A percentile compares a stretch with the other conserved stretches of the same genome.
Conservation (phyloP, 352 stramenopile genomes). For the Phytophthora constricta region DNA sequence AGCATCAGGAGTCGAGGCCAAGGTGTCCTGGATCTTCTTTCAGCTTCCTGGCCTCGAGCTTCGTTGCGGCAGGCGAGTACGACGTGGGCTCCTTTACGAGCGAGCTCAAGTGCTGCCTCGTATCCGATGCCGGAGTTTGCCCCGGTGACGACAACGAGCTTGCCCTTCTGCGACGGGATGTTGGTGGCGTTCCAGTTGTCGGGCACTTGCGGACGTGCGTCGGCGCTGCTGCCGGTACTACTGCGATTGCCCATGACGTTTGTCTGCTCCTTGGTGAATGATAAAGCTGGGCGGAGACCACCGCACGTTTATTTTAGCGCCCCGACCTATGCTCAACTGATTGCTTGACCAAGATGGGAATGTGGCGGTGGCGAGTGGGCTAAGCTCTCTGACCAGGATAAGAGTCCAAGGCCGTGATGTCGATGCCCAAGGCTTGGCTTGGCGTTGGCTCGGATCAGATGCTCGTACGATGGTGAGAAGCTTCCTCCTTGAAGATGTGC, state of each 20-base stretch:
- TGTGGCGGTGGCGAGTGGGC: too few relatives aligned
- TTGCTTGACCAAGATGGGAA: too few relatives aligned
- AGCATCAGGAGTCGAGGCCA: constrained; percentile 10
- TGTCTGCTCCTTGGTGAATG: too few relatives aligned
- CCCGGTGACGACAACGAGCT: constrained; percentile 41
- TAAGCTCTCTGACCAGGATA: too few relatives aligned
- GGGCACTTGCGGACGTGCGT: constrained; percentile 19
- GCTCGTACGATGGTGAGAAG: too few relatives aligned
- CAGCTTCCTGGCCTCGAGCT: constrained; percentile 27
- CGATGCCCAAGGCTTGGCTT: too few relatives aligned
- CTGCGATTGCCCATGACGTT: constrained; percentile 29
- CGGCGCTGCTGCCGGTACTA: constrained; percentile 8
- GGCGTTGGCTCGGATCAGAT: too few relatives aligned
- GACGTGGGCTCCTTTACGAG: constrained; percentile 31
- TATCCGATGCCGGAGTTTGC: constrained; percentile 33
- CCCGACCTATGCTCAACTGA: too few relatives aligned
- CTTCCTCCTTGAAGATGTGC: too few relatives aligned
- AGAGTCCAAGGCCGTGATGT: too few relatives aligned
- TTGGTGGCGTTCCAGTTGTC: constrained; percentile 23
- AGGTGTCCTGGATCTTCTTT: constrained; percentile 21
- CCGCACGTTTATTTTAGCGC: too few relatives aligned
- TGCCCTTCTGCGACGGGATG: constrained; percentile 36
- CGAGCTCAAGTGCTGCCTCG: constrained; percentile 17
- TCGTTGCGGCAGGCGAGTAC: constrained; percentile 46
- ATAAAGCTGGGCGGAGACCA: too few relatives aligned